phyloP scores from a whole-genome alignment of 345 rosid species.

The Gossypium rotundifolium region DNA sequence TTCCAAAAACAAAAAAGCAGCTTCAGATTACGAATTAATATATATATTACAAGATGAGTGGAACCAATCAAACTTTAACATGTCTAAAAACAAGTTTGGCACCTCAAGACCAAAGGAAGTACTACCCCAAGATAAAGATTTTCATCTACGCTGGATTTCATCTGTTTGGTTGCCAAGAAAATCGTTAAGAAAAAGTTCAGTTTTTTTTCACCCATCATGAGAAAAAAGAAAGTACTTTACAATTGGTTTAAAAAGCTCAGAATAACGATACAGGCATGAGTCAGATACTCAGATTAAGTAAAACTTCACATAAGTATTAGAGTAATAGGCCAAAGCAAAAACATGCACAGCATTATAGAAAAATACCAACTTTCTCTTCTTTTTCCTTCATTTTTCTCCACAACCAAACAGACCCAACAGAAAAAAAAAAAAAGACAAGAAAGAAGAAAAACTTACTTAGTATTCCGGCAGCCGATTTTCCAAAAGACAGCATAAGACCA shows the following conservation, averaged over 20 bases:
- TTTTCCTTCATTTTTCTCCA: background rate
- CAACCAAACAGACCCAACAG: background rate
- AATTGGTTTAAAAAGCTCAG: background rate
- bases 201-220: no score
- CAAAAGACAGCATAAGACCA: conserved; percentile 96
- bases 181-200: background rate
- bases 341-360: background rate
- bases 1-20: conserved; percentile 45
- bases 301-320: background rate
- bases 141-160: background rate
- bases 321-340: background rate
- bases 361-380: background rate
- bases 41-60: conserved; percentile 6
- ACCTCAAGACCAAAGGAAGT: background rate
- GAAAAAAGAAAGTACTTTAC: no score
- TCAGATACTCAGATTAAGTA: background rate
- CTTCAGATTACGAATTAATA: conserved; percentile 17
- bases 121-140: conserved; percentile 2
- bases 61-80: conserved; percentile 19
- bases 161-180: conserved; percentile 22
- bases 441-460: conserved; percentile 43
- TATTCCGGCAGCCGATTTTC: conserved; percentile 90
- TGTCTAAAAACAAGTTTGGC: conserved; percentile 2
- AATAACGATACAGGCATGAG: background rate
- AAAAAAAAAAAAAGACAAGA: background rate